Percentiles rank a stretch among this genome's conserved stretches.
Conservation (phyloP, 176 grass and related monocot species). For the Pontederia crassipes region DNA sequence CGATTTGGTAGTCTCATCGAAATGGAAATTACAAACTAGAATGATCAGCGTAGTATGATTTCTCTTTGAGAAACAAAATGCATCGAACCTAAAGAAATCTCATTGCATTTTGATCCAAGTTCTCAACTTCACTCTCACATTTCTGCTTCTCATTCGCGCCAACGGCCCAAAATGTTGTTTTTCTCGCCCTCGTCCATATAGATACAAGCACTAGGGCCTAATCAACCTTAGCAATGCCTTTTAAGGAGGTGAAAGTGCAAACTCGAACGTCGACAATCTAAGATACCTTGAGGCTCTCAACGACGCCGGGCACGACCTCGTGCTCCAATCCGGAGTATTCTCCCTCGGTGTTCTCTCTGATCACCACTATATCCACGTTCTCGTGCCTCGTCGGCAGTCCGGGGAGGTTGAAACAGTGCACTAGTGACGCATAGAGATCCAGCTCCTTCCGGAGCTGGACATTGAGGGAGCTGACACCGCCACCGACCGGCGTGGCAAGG, state of each 20-base stretch:
- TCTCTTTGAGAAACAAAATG: neutral
- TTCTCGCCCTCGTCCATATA: no score
- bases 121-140: no score
- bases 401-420: conserved; percentile 87
- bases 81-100: no score
- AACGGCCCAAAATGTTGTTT: no score
- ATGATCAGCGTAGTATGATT: neutral
- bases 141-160: no score
- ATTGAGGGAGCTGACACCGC: conserved; percentile 87
- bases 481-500: conserved; percentile 67
- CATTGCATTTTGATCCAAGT: no score
- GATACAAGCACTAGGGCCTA: no score
- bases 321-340: conserved; percentile 95
- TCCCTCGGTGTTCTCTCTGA: conserved; percentile 97
- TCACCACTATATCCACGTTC: conserved; percentile 94
- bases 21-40: no score
- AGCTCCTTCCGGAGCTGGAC: conserved; percentile 88
- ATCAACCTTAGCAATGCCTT: neutral
- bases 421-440: conserved; percentile 89
- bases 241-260: neutral
- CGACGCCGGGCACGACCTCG: conserved; percentile 91
- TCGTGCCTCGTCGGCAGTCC: conserved; percentile 82
- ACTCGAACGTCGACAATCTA: neutral
- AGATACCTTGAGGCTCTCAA: conserved; percentile 87
- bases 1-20: no score